phyloP scores from a whole-genome alignment of 2,329 filamentous ascomycete species.

The Pseudogymnoascus sp. region DNA sequence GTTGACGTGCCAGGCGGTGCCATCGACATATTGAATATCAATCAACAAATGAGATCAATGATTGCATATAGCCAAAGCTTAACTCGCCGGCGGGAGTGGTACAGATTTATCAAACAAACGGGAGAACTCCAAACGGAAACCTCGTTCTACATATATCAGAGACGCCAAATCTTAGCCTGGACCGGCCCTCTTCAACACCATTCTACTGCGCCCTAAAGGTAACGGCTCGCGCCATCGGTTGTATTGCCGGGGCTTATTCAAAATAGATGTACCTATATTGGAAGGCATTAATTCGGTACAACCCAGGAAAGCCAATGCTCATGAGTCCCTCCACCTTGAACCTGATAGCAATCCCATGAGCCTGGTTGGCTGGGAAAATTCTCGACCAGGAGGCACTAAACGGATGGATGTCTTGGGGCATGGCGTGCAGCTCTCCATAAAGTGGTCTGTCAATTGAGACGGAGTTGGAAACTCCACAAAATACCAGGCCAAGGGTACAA shows the following conservation, averaged over 20 bases:
- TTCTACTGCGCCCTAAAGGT: neutral
- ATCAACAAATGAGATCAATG: conserved; percentile 1
- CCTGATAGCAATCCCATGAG: neutral
- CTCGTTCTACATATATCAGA: conserved; percentile 5
- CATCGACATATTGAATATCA: conserved; percentile 7
- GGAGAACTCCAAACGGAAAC: neutral
- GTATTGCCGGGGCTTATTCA: neutral
- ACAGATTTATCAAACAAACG: neutral
- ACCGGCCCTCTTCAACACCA: neutral
- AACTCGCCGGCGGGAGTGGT: neutral
- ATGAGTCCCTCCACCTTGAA: neutral
- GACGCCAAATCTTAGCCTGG: neutral
- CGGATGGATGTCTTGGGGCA: neutral
- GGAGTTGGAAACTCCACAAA: neutral
- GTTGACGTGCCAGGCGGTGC: conserved; percentile 7
- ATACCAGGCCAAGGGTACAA: neutral
- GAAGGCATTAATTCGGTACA: neutral
- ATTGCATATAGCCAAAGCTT: conserved; percentile 3
- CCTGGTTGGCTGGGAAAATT: neutral
- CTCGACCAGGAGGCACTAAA: neutral
- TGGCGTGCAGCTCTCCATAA: neutral
- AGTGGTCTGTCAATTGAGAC: neutral
- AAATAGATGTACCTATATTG: neutral
- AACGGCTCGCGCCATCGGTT: neutral
- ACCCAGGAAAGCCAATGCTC: neutral